Evolutionary conservation across 495 filamentous ascomycete species (phyloP).

Genomic region (Daldinia decipiens): DNA sequence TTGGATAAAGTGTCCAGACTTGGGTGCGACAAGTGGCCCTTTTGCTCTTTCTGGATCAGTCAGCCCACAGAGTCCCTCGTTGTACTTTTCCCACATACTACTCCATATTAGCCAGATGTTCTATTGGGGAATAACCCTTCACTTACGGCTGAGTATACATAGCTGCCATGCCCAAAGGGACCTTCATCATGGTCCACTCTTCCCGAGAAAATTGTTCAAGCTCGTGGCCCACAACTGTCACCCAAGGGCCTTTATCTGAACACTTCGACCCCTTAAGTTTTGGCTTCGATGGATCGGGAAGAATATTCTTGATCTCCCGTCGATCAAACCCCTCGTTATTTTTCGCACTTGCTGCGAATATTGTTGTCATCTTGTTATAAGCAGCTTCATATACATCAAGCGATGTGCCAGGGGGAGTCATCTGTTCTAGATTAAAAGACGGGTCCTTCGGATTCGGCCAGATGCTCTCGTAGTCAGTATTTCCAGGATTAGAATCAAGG

Average conservation of each 20-base stretch:
- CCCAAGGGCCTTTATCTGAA: slow-evolving; percentile 54
- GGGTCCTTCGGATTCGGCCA: slow-evolving; percentile 41
- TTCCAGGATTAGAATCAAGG: slow-evolving; percentile 36
- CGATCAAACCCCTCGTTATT: slow-evolving; percentile 61
- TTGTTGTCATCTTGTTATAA: slow-evolving; percentile 39
- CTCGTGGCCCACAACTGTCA: slow-evolving; percentile 60
- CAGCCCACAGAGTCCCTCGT: slow-evolving; percentile 55
- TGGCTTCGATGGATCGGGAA: slow-evolving; percentile 49
- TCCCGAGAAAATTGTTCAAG: slow-evolving; percentile 58
- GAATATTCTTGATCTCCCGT: slow-evolving; percentile 51
- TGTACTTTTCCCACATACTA: slow-evolving; percentile 59
- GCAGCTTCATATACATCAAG: slow-evolving; percentile 37
- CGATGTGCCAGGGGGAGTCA: slow-evolving; percentile 33
- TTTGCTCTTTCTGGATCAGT: slow-evolving; percentile 55
- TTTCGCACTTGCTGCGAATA: slow-evolving; percentile 55
- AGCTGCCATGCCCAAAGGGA: slow-evolving; percentile 34
- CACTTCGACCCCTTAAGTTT: slow-evolving; percentile 40
- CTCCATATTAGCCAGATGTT: slow-evolving; percentile 47
- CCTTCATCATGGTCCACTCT: slow-evolving; percentile 47
- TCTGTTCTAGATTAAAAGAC: slow-evolving; percentile 31
- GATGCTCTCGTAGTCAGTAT: slow-evolving; percentile 31
- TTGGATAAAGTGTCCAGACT: slow-evolving; percentile 62
- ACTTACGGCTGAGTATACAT: slow-evolving; percentile 45
- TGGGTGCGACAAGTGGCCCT: slow-evolving; percentile 57
- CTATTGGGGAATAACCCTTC: slow-evolving; percentile 30